A percentile compares a stretch with the other conserved stretches of the same genome.
phyloP scores from a whole-genome alignment of 176 grass and related monocot genomes.

The Ensete glaucum region DNA sequence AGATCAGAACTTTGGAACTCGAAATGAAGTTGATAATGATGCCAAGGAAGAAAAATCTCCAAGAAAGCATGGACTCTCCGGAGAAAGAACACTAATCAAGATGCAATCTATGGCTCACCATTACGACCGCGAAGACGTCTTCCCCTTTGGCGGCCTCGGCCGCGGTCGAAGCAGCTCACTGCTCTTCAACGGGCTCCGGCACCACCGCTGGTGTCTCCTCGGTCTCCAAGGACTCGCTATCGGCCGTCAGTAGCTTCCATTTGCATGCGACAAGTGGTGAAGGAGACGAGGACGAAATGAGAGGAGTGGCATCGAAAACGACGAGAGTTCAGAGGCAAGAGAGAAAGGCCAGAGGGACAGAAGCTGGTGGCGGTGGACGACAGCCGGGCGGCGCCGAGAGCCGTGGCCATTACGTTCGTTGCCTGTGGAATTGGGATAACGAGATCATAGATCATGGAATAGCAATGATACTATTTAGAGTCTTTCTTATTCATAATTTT shows the following conservation, averaged over 20 bases:
- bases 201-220: slow-evolving; percentile 10
- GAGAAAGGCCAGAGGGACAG: slow-evolving; percentile 22
- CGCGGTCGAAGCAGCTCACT: slow-evolving; percentile 40
- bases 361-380: slow-evolving; percentile 27
- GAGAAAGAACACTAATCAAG: background rate
- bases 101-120: slow-evolving; percentile 32
- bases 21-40: background rate
- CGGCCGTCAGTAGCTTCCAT: slow-evolving; percentile 27
- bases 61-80: slow-evolving; percentile 11
- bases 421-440: background rate
- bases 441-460: no score
- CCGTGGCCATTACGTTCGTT: background rate
- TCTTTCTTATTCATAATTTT: no score
- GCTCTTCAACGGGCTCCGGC: slow-evolving; percentile 58
- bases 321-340: background rate
- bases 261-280: slow-evolving; percentile 18
- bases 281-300: background rate
- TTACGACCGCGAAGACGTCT: slow-evolving; percentile 85
- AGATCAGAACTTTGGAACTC: background rate
- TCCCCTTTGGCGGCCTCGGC: slow-evolving; percentile 40
- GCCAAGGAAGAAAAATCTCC: background rate
- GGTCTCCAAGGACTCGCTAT: slow-evolving; percentile 5
- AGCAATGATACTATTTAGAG: no score
- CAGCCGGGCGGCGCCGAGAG: slow-evolving; percentile 33
- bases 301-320: background rate